Evolutionary conservation across 495 filamentous ascomycete species (phyloP), one percentile per base, ranked within the genome.

Genomic region (Podospora appendiculata): DNA sequence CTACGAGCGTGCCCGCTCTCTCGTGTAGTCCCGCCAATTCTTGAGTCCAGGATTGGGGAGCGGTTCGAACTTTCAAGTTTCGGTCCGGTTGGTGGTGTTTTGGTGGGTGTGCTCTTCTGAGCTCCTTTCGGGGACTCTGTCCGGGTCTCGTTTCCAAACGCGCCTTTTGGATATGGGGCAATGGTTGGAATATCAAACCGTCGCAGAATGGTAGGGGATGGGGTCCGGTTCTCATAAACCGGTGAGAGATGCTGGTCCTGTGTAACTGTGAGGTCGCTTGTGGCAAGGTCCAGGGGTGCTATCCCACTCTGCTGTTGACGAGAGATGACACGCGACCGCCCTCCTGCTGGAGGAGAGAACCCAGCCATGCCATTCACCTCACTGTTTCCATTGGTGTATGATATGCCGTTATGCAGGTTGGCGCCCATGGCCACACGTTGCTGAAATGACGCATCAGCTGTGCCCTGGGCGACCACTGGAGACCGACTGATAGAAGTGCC

Each of bases 211-310:
- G 61, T 75, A 4, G 77, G 76, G 1, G 78, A 78, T 4, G 77
- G 76, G 2, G 77, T 75, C 17, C 73, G 69, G 16, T 72, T 62
- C 59, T 81, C 78, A 45, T 78, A 79, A 0, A 81, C 78, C 1
- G 78, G 78, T 13, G 78, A 81, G 5, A 81, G 68, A 47, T 79
- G 72, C 25, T 68, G 52, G n/a, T 75, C 72, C 10, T 59, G 66
- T 19, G 56, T 49, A 19, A 64, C 57, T 32, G 53, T 36, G 33
- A 57, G 64, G 16, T 69, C 66, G 8, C 63, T 60, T 1, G 68
- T 72, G 7, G 73, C 73, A 11, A 76, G 64, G 41, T 78, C 74
- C 12, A 78, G 57, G 13, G 74, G 71, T 14, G 73, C 72, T 52
- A 77, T 70, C 12, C 62, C 61, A 33, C 61, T 72, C 38, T 70